A percentile compares a stretch with the other conserved stretches of the same genome.
Conservation (phyloP, 176 grass and related monocot species). For the Panicum miliaceum region DNA sequence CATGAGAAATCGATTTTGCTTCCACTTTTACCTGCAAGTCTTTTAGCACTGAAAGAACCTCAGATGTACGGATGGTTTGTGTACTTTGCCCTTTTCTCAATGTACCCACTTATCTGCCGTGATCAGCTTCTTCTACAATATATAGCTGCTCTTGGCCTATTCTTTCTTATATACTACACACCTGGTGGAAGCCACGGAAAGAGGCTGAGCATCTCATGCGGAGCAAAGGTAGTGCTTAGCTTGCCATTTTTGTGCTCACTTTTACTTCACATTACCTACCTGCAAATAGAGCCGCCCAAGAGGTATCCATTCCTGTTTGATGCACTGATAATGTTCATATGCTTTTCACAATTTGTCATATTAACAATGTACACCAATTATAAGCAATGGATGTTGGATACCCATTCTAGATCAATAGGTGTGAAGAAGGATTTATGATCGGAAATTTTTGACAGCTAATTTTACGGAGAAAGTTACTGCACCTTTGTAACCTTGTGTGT, state of each 20-base stretch:
- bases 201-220: conserved; percentile 35
- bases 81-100: conserved; percentile 83
- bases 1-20: conserved; percentile 99
- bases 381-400: conserved; percentile 79
- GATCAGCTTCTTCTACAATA: conserved; percentile 87
- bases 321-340: conserved; percentile 81
- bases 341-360: conserved; percentile 86
- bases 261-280: conserved; percentile 62
- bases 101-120: conserved; percentile 78
- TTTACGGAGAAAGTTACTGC: not conserved
- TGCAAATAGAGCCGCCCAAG: conserved; percentile 69
- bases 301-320: conserved; percentile 91
- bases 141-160: conserved; percentile 67
- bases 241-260: conserved; percentile 59
- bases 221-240: conserved; percentile 52
- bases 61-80: conserved; percentile 76
- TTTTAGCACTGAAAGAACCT: conserved; percentile 80
- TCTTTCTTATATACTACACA: conserved; percentile 77
- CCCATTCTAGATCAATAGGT: conserved; percentile 52
- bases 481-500: conserved; percentile 47
- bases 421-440: conserved; percentile 74
- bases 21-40: conserved; percentile 88
- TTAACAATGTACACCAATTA: conserved; percentile 73
- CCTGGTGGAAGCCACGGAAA: conserved; percentile 41
- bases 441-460: conserved; percentile 45